A percentile compares a stretch with the other conserved stretches of the same genome.
Evolutionary conservation across 1,284 basidiomycete species (phyloP).

Genomic region (Cryptococcus maquisensis): DNA sequence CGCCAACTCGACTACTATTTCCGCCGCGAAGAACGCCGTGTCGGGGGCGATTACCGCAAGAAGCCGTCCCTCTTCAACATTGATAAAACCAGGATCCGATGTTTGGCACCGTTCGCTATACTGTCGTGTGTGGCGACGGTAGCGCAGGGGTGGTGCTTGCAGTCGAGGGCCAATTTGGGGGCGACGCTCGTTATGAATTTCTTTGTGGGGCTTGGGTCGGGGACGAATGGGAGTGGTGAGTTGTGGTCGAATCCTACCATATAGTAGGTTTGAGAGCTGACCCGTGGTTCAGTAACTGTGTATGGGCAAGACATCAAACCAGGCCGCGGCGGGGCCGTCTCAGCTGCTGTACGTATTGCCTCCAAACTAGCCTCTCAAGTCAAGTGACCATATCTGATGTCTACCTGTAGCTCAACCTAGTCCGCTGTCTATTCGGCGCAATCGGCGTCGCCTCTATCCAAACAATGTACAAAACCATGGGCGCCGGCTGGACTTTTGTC

Average conservation of each 20-base stretch:
- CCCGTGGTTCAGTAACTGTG: conserved; percentile 24
- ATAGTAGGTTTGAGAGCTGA: not conserved
- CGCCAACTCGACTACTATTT: conserved; percentile 41
- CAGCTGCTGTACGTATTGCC: conserved; percentile 33
- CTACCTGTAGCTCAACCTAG: conserved; percentile 36
- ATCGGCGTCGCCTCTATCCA: conserved; percentile 37
- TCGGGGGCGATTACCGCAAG: conserved; percentile 39
- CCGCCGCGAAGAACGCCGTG: conserved; percentile 33
- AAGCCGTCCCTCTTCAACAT: conserved; percentile 36
- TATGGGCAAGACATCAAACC: conserved; percentile 46
- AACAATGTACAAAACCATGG: conserved; percentile 34
- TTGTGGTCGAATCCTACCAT: not conserved
- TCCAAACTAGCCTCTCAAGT: not conserved
- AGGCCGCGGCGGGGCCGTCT: conserved; percentile 43
- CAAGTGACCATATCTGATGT: not conserved
- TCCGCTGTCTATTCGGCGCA: conserved; percentile 46
- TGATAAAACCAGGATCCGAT: conserved; percentile 32
- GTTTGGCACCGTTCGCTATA: conserved; percentile 29
- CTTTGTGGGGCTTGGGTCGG: conserved; percentile 37
- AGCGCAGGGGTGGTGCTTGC: conserved; percentile 38
- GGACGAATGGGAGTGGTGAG: conserved; percentile 27
- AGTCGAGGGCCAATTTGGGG: conserved; percentile 32
- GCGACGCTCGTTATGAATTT: conserved; percentile 39
- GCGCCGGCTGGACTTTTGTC: conserved; percentile 46
- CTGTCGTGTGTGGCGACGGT: conserved; percentile 10